phyloP scores from a whole-genome alignment of 441 rosid genomes.

The Brassica hybrid region DNA sequence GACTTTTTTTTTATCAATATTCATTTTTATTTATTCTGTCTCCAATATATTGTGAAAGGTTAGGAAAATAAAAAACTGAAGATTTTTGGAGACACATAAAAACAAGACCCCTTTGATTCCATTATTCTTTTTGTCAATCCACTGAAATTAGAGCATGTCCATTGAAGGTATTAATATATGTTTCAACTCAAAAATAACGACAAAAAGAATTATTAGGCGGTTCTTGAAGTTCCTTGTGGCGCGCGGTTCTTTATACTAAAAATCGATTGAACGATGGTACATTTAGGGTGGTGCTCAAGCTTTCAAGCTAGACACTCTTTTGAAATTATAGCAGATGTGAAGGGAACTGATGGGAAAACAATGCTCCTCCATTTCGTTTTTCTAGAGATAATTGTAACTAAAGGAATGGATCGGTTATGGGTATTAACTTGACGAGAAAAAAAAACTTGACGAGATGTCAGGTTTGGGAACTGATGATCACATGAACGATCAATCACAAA shows the following conservation, averaged over 20 bases:
- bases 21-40: neutral
- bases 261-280: no score
- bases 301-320: conserved; percentile 93
- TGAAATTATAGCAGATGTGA: conserved; percentile 87
- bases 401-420: conserved; percentile 49
- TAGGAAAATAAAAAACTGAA: no score
- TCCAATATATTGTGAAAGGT: neutral
- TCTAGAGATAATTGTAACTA: conserved; percentile 87
- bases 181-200: no score
- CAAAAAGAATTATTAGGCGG: neutral
- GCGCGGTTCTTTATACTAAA: no score
- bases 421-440: no score
- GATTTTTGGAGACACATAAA: no score
- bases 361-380: conserved; percentile 95
- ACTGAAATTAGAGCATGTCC: no score
- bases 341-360: conserved; percentile 94
- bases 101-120: no score
- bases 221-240: conserved; percentile 95
- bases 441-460: conserved; percentile 16
- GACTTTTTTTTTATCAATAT: no score
- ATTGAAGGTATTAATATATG: no score
- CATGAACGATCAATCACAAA: conserved; percentile 3
- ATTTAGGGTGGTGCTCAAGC: conserved; percentile 72
- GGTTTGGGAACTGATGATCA: conserved; percentile 15
- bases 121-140: no score